Evolutionary conservation across 2,329 filamentous ascomycete species (phyloP), one percentile per base, ranked within the genome.

Genomic region (Phaeomoniella chlamydospora): DNA sequence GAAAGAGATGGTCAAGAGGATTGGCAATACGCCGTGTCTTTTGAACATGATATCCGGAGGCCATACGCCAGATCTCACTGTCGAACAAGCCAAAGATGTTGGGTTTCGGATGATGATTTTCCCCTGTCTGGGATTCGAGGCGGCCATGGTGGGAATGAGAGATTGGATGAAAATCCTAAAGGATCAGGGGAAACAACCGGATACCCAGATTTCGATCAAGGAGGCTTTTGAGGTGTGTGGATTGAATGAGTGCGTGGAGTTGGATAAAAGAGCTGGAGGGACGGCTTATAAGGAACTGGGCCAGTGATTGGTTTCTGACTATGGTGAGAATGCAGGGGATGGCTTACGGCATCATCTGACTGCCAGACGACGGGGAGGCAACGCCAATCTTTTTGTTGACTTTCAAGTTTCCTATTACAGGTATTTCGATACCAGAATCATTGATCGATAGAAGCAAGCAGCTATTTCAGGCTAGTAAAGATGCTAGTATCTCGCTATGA

Each of bases 41-140:
- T 41, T 63, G 38, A 65, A 65, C 41, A 61, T 61, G 49, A 61
- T 64, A 10, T 58, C 62, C 41, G 54, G 60, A 38, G 61, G 59
- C 6, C 48, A 54, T 4, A 61, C 56, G 18, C 59, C 61, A n/a
- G 48, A 49, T 12, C 50, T 58, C 15, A 50, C 57, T 12, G 51
- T 53, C 5, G 43, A 48, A 12, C 58, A 62, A 39, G 58, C 58
- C 4, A 40, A 46, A 22, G 48, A 58, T 41, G 43, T 64, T 33
- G 60, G 60, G 0, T 64, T 63, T 39, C 48, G 51, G 2, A 53
- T 64, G 16, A 58, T 63, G 34, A 62, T 63, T 39, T 61, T 56
- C 41, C 56, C 58, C 0, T 58, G 59, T 40, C 55, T 55, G 9
- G 53, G 52, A 10, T 38, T 63, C 29, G 57, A 53, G 2, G 54